Evolutionary conservation across 2,329 filamentous ascomycete species (phyloP), one percentile per base, ranked within the genome.

Genomic region (Massarina eburnea): DNA sequence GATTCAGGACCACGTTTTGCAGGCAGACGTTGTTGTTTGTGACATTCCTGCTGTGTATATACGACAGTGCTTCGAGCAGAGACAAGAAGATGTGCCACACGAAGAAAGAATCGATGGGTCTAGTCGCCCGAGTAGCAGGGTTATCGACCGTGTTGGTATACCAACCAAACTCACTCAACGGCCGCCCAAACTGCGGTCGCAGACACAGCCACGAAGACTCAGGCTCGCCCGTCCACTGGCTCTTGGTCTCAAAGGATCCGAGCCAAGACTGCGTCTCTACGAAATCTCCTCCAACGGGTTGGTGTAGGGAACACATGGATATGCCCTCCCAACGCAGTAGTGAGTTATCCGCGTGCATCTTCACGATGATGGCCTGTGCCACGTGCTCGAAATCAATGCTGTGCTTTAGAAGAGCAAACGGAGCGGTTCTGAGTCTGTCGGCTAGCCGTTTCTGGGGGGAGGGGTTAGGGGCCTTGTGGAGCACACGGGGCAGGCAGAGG

Each of bases 71-170:
- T 21, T 48, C 36, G 6, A 59, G 7, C 19, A 60, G 15, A 2
- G 33, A 39, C 3, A 55, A 3, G 24, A 48, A 46, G 18, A 55
- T 42, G 19, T 58, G 57, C 43, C 43, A 51, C 5, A 57, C 34
- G 4, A 54, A 43, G 39, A 46, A 59, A 4, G 34, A 29, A 6
- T 49, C 48, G 3, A 58, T 17, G 8, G 18, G 17, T 12, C n/a
- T 18, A 1, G 3, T 29, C 10, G 3, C 26, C 39, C 12, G 7
- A 14, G 8, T 15, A n/a, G 14, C 15, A 17, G 12, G 3, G 20
- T 17, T 24, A 32, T 9, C 6, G 17, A 17, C n/a, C 15, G 15
- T 3, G 19, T 18, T 14, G 9, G 8, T 3, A 8, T 35, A 6
- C 17, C 19, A 2, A 8, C 53, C 41, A 15, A 54, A 49, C 18